phyloP scores from a whole-genome alignment of 768 basidiomycete species.

The Suillus placidus region DNA sequence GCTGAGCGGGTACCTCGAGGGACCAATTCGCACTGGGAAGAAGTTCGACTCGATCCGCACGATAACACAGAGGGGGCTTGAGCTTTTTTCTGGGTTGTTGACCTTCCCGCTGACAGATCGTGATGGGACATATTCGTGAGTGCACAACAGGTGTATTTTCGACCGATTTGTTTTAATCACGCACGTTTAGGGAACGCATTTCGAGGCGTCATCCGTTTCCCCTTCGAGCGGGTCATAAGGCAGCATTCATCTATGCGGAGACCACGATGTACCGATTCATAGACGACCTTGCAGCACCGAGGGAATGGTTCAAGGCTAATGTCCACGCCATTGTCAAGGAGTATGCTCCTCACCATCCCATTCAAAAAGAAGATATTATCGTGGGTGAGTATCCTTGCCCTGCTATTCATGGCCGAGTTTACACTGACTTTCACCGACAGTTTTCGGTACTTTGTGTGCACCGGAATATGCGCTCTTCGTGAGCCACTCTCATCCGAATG shows the following conservation, averaged over 20 bases:
- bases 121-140: slow-evolving; percentile 44
- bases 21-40: slow-evolving; percentile 41
- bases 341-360: slow-evolving; percentile 36
- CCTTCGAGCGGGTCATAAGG: slow-evolving; percentile 63
- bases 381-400: slow-evolving; percentile 36
- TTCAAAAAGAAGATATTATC: slow-evolving; percentile 62
- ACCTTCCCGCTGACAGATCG: slow-evolving; percentile 41
- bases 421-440: slow-evolving; percentile 27
- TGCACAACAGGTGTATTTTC: slow-evolving; percentile 48
- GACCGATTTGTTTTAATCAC: slow-evolving; percentile 49
- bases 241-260: slow-evolving; percentile 66
- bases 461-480: slow-evolving; percentile 77
- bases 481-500: slow-evolving; percentile 67
- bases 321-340: slow-evolving; percentile 8
- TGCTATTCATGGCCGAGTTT: background rate
- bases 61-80: slow-evolving; percentile 56
- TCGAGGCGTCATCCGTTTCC: slow-evolving; percentile 56
- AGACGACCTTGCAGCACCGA: slow-evolving; percentile 50
- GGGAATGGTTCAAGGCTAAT: slow-evolving; percentile 10
- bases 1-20: slow-evolving; percentile 55
- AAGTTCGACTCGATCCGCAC: slow-evolving; percentile 53
- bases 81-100: slow-evolving; percentile 53
- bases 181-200: slow-evolving; percentile 43
- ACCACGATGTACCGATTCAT: slow-evolving; percentile 69
- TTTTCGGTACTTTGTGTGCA: slow-evolving; percentile 72